Evolutionary conservation across 257 asterid species (phyloP).

Genomic region (Solanum phureja): DNA sequence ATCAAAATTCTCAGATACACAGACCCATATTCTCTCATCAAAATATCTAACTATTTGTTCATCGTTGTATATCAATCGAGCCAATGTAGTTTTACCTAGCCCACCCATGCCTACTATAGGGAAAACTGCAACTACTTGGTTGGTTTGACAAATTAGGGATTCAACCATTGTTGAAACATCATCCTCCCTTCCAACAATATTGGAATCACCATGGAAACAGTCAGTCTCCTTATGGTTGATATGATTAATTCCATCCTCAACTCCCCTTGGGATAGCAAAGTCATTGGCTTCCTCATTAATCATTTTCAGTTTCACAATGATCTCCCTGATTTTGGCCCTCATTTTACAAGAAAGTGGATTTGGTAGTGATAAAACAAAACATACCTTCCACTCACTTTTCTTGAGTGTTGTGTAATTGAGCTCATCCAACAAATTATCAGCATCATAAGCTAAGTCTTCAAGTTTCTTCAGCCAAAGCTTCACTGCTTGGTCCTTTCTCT

Average conservation of each 20-base stretch:
- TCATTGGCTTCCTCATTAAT: neutral
- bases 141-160: neutral
- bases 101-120: slow-evolving; percentile 2
- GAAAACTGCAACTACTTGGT: neutral
- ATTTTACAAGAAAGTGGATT: neutral
- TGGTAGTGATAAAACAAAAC: neutral
- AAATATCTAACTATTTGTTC: neutral
- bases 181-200: slow-evolving; percentile 7
- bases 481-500: neutral
- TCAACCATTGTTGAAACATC: neutral
- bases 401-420: neutral
- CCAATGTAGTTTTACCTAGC: slow-evolving; percentile 17
- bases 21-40: slow-evolving; percentile 4
- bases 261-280: neutral
- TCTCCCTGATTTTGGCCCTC: neutral
- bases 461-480: slow-evolving; percentile 10
- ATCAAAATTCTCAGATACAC: slow-evolving; percentile 7
- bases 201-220: neutral
- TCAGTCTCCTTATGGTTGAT: neutral
- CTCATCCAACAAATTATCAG: slow-evolving; percentile 16
- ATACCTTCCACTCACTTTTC: neutral
- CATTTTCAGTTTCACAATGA: neutral
- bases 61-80: neutral
- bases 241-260: neutral
- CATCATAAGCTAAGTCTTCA: slow-evolving; percentile 4